Evolutionary conservation across 257 asterid genomes (phyloP).

Genomic region (Nicotiana noctiflora): DNA sequence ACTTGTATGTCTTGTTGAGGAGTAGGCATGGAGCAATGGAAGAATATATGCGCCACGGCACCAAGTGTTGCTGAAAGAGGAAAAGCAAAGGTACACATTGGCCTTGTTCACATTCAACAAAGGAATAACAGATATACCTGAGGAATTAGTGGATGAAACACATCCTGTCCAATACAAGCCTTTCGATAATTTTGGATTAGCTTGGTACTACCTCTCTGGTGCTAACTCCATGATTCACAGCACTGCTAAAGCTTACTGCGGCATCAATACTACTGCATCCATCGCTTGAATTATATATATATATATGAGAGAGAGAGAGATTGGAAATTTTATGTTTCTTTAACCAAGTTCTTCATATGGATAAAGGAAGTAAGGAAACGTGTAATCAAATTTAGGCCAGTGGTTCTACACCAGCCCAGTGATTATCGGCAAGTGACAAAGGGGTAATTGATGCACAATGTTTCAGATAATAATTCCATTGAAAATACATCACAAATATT

Average conservation of each 20-base stretch:
- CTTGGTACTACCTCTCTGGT: conserved; percentile 13
- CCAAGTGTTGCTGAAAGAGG: conserved; percentile 39
- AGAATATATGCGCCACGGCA: conserved; percentile 45
- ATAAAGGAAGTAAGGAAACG: no score
- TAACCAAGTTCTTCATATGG: no score
- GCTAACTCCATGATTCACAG: neutral
- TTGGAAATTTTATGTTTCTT: no score
- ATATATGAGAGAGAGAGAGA: no score
- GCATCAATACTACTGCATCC: neutral
- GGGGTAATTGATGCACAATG: no score
- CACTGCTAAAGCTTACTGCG: conserved; percentile 18
- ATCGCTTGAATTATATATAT: neutral
- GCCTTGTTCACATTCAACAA: conserved; percentile 47
- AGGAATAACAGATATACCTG: conserved; percentile 35
- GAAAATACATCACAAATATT: neutral
- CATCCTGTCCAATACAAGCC: conserved; percentile 45
- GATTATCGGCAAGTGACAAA: no score
- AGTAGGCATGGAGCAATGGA: conserved; percentile 74
- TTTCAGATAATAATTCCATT: no score
- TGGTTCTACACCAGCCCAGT: no score
- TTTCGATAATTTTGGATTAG: conserved; percentile 45
- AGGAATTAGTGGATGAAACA: conserved; percentile 47
- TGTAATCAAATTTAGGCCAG: no score
- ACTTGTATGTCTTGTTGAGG: neutral
- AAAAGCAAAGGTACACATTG: conserved; percentile 37